Base-by-base conservation (phyloP, 106 monocot species). In the Ottelia alismoides region DNA sequence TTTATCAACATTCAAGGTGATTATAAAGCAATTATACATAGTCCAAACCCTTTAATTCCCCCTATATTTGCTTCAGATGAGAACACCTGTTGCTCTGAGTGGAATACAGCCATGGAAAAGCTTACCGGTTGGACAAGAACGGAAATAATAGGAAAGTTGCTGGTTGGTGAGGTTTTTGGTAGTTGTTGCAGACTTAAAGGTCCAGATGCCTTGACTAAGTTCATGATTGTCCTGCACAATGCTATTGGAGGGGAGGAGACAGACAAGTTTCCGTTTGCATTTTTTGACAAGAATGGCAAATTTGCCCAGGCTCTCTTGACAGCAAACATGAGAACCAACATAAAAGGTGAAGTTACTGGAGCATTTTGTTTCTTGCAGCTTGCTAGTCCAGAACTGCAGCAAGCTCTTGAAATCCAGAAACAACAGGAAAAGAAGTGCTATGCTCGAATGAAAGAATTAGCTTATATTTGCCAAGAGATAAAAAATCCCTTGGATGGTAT, bases 31-130 rank as follows among this genome's bases (percentile, higher is more conserved):
- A 88, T 94, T 53, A 62, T 94, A 21, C 93, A 94, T 46, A 94
- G 75, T 56, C 93, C 83, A 19, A 88, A 78, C 27, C 80, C 87
- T 30, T 54, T 94, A 51, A 83, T 94, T 52, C 93, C 93, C 31
- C 93, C 88, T 1, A 94, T 94, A 49, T 94, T 94, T 78, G 93
- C 84, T 46, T 84, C 78, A 9, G 93, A 94, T 76, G 93, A 78
- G 53, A 74, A 80, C 53, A 76, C 84, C 31, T 94, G 75, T 52
- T 88, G 93, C 47, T 94, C 88, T 17, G 93, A 94, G 52, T 94
- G 93, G 87, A 94, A 94, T 58, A 76, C 59, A 31, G 84, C 93
- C 20, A 94, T 88, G 80, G 93, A 88, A 54, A 94, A 78, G 62
- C 80, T 94, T 30, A 94, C 80, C 31, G 88, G 93, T 28, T 88